Conservation (phyloP, 305 asterid genomes). For the Salvia sclarea region DNA sequence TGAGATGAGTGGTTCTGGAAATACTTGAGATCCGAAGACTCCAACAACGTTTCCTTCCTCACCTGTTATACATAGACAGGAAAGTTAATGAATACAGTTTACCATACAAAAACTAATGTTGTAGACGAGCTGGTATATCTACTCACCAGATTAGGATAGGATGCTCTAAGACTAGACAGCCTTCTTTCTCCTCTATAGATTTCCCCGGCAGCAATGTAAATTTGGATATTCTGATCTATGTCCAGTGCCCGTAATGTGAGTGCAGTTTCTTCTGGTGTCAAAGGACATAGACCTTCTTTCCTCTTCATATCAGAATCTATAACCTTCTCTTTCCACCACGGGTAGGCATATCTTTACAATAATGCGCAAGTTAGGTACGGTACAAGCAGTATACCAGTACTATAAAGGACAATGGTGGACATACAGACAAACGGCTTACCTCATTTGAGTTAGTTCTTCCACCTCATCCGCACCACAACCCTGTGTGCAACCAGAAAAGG, state of each 20-base stretch:
- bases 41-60: slow-evolving; percentile 74
- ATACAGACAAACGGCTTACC: slow-evolving; percentile 37
- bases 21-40: slow-evolving; percentile 62
- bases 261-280: slow-evolving; percentile 91
- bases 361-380: slow-evolving; percentile 25
- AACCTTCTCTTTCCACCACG: slow-evolving; percentile 90
- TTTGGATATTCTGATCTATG: slow-evolving; percentile 60
- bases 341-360: slow-evolving; percentile 62
- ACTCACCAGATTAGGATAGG: slow-evolving; percentile 75
- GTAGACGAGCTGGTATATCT: slow-evolving; percentile 11
- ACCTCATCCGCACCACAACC: slow-evolving; percentile 70
- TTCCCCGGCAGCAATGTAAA: slow-evolving; percentile 87
- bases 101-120: not conserved
- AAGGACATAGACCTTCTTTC: slow-evolving; percentile 77
- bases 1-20: slow-evolving; percentile 81
- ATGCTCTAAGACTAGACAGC: slow-evolving; percentile 53
- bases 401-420: not conserved
- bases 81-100: slow-evolving; percentile 5
- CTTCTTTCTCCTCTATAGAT: slow-evolving; percentile 75
- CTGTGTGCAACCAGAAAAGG: slow-evolving; percentile 81
- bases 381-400: not conserved
- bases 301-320: slow-evolving; percentile 73
- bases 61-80: slow-evolving; percentile 47
- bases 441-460: slow-evolving; percentile 75
- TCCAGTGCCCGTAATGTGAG: slow-evolving; percentile 68